These are phyloP conservation scores for Theileria equi DNA, from an alignment of 169 alveolate genomes.

Conservation along the genomic window DNA sequence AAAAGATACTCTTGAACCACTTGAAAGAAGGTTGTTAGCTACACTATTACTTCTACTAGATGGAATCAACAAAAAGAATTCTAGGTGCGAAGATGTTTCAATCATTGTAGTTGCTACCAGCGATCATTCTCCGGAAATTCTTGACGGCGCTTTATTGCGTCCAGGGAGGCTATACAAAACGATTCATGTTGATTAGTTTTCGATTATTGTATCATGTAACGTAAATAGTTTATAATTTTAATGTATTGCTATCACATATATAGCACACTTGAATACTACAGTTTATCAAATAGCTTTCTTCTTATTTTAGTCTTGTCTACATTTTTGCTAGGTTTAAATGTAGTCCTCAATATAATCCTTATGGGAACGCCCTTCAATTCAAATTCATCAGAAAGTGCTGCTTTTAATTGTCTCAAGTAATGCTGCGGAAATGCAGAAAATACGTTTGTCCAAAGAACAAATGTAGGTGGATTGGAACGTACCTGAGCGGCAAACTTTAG, in stretches of 20 bases:
- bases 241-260: not conserved
- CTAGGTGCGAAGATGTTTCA: slow-evolving; percentile 9
- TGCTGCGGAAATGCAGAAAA: slow-evolving; percentile 72
- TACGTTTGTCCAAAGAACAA: slow-evolving; percentile 77
- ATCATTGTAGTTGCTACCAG: slow-evolving; percentile 51
- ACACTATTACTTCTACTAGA: slow-evolving; percentile 45
- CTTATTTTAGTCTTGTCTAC: not conserved
- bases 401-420: slow-evolving; percentile 70
- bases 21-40: slow-evolving; percentile 37
- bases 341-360: slow-evolving; percentile 68
- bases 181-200: too few species aligned
- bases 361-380: slow-evolving; percentile 50
- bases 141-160: slow-evolving; percentile 34
- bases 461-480: slow-evolving; percentile 75
- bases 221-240: not conserved
- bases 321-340: slow-evolving; percentile 58
- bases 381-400: slow-evolving; percentile 72
- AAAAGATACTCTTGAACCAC: slow-evolving; percentile 9
- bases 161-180: slow-evolving; percentile 58
- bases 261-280: not conserved
- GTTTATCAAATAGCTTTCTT: not conserved
- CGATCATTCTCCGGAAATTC: slow-evolving; percentile 26
- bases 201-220: too few species aligned
- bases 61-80: slow-evolving; percentile 17
- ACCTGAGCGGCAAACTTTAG: slow-evolving; percentile 71